phyloP scores from a whole-genome alignment of 208 protist species.

The Phytomonas sp. region DNA sequence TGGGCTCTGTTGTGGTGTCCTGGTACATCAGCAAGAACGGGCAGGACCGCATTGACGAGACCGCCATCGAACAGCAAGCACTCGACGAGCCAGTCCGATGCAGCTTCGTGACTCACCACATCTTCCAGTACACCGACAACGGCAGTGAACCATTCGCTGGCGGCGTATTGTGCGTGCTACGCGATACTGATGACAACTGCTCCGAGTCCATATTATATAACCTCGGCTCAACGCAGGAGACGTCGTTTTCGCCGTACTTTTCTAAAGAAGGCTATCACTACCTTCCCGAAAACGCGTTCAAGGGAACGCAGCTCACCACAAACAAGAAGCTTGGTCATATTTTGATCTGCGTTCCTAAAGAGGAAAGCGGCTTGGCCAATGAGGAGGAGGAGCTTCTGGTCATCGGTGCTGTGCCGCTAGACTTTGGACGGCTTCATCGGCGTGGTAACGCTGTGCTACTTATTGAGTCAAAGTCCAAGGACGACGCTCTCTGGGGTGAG shows the following conservation, averaged over 20 bases:
- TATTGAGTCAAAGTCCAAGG: conserved; percentile 81
- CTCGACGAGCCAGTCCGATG: conserved; percentile 65
- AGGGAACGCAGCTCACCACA: conserved; percentile 82
- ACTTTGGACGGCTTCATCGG: conserved; percentile 79
- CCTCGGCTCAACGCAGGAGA: conserved; percentile 28
- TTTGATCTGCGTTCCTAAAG: conserved; percentile 74
- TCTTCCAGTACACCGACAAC: conserved; percentile 89
- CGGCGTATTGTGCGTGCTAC: conserved; percentile 79
- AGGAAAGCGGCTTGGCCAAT: conserved; percentile 31
- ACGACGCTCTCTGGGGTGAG: conserved; percentile 83
- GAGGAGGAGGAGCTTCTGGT: conserved; percentile 83
- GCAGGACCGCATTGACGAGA: conserved; percentile 44
- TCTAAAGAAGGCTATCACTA: conserved; percentile 79
- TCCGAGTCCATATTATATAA: conserved; percentile 73
- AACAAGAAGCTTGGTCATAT: conserved; percentile 84
- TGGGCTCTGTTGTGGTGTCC: conserved; percentile 66
- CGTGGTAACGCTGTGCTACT: conserved; percentile 73
- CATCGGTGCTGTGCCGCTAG: conserved; percentile 75
- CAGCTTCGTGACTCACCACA: conserved; percentile 64
- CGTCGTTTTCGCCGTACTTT: conserved; percentile 76
- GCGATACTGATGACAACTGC: conserved; percentile 86
- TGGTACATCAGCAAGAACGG: conserved; percentile 75
- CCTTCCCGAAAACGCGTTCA: conserved; percentile 62
- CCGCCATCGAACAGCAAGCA: conserved; percentile 43
- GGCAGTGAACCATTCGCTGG: conserved; percentile 50